Percentiles rank a stretch among this genome's conserved stretches.
These are phyloP conservation scores for Colletotrichum tanaceti DNA, from an alignment of 2,329 filamentous ascomycete genomes.

Conservation along the genomic window DNA sequence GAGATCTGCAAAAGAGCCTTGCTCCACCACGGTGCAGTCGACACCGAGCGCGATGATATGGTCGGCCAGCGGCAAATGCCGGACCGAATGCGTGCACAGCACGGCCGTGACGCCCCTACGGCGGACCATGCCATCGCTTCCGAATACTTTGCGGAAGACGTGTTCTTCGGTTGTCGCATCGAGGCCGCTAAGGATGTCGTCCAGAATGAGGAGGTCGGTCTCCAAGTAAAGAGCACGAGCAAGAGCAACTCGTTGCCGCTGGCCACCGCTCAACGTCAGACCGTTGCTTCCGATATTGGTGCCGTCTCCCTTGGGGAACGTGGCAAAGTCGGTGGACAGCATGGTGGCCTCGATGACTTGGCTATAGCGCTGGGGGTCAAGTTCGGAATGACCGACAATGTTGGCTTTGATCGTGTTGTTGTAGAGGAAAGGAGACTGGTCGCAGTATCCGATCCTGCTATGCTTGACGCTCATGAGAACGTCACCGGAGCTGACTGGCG, in stretches of 20 bases:
- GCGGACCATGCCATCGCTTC: conserved; percentile 44
- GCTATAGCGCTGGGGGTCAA: conserved; percentile 49
- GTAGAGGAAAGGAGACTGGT: conserved; percentile 49
- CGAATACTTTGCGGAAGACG: conserved; percentile 49
- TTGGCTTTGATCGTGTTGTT: conserved; percentile 53
- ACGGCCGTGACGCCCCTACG: conserved; percentile 45
- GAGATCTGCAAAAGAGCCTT: conserved; percentile 54
- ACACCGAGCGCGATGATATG: conserved; percentile 57
- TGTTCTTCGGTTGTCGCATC: conserved; percentile 50
- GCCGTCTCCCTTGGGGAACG: conserved; percentile 50
- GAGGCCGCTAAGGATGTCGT: conserved; percentile 52
- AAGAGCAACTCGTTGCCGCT: conserved; percentile 45
- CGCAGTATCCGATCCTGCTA: conserved; percentile 47
- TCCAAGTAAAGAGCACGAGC: conserved; percentile 50
- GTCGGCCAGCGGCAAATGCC: conserved; percentile 55
- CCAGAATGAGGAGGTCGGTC: conserved; percentile 48
- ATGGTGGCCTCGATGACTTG: conserved; percentile 51
- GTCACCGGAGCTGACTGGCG: conserved; percentile 40
- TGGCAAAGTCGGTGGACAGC: conserved; percentile 48
- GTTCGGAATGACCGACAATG: conserved; percentile 50
- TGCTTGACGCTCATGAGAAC: conserved; percentile 35
- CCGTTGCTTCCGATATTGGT: conserved; percentile 56
- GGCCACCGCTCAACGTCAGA: conserved; percentile 57
- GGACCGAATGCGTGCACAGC: conserved; percentile 55
- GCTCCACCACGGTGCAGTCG: conserved; percentile 55